These are phyloP conservation scores for Monascus ruber DNA, from an alignment of 2,329 filamentous ascomycete species.

Conservation along the genomic window DNA sequence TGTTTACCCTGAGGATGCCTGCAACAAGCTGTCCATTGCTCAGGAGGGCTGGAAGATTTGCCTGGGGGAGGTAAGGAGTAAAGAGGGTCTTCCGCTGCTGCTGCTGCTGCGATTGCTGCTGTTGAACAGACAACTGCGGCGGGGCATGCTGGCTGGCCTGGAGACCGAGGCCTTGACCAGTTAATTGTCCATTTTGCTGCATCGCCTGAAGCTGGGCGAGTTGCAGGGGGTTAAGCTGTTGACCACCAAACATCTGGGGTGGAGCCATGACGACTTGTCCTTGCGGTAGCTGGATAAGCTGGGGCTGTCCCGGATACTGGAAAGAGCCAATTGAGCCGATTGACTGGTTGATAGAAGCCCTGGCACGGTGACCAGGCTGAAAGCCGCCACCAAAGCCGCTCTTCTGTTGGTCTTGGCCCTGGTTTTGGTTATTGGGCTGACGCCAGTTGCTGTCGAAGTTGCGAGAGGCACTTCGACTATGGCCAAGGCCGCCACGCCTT, in stretches of 20 bases:
- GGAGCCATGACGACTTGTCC: constrained; percentile 71
- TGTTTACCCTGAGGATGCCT: constrained; percentile 94
- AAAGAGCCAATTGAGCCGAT: constrained; percentile 75
- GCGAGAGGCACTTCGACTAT: constrained; percentile 70
- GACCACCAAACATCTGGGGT: constrained; percentile 70
- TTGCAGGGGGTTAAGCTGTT: constrained; percentile 79
- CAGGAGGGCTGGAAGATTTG: constrained; percentile 79
- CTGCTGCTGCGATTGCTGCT: constrained; percentile 58
- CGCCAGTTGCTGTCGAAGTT: constrained; percentile 99
- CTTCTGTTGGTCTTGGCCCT: constrained; percentile 40
- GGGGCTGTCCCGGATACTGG: constrained; percentile 78
- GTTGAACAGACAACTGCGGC: constrained; percentile 44
- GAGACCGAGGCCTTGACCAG: constrained; percentile 59
- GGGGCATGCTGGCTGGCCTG: constrained; percentile 61
- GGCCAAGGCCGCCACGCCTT: constrained; percentile 63
- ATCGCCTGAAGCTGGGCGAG: constrained; percentile 83
- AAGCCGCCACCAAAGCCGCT: constrained; percentile 59
- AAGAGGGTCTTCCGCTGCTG: constrained; percentile 97
- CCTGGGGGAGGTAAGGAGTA: constrained; percentile 93
- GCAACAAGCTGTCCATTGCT: constrained; percentile 89
- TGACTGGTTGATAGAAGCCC: constrained; percentile 76
- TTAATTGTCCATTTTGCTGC: constrained; percentile 81
- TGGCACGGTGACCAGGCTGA: constrained; percentile 81
- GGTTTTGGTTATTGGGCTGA: constrained; percentile 53
- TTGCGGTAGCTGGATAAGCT: constrained; percentile 72